These are phyloP conservation scores for Colletotrichum lupini DNA, from an alignment of 2,329 filamentous ascomycete species.

Conservation along the genomic window DNA sequence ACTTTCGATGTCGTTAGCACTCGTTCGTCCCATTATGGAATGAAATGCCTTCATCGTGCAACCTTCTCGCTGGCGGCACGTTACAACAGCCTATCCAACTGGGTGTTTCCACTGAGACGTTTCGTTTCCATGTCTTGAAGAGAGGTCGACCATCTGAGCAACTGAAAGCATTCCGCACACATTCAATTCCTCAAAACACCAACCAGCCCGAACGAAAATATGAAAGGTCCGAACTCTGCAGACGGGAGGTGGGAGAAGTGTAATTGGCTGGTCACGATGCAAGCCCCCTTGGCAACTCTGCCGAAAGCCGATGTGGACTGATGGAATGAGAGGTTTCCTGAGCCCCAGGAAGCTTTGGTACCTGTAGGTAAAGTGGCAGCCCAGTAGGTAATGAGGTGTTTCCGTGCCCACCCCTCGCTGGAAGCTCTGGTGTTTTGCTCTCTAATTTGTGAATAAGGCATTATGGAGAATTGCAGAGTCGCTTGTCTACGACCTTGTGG, in stretches of 20 bases:
- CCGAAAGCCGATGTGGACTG: conserved; percentile 31
- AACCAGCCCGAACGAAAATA: not conserved
- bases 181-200: not conserved
- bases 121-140: conserved; percentile 5
- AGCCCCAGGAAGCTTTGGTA: conserved; percentile 21
- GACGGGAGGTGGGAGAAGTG: conserved; percentile 11
- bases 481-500: conserved; percentile 10
- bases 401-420: conserved; percentile 4
- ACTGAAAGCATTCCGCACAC: not conserved
- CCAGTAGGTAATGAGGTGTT: not conserved
- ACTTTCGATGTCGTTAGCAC: not conserved
- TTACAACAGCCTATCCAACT: not conserved
- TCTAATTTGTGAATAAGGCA: conserved; percentile 29
- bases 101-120: not conserved
- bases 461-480: not conserved
- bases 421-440: not conserved
- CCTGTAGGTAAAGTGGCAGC: not conserved
- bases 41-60: conserved; percentile 1
- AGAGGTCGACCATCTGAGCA: not conserved
- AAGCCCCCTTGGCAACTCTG: conserved; percentile 30
- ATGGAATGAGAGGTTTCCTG: conserved; percentile 17
- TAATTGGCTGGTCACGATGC: conserved; percentile 21
- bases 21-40: conserved; percentile 28
- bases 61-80: not conserved
- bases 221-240: not conserved